phyloP scores from a whole-genome alignment of 768 basidiomycete species.

The Hygrophorus pudorinus region DNA sequence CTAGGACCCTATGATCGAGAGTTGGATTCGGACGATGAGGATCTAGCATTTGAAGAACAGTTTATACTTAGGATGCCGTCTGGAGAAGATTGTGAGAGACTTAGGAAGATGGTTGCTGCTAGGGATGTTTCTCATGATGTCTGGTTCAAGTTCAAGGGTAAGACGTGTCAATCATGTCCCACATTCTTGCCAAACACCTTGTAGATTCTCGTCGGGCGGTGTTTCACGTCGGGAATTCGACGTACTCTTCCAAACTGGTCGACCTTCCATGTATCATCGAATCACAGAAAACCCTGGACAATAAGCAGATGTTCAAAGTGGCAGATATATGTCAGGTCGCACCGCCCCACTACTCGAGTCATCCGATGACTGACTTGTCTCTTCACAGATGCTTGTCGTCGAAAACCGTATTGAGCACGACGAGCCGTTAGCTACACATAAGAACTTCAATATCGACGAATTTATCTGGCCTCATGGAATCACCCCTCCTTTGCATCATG shows the following conservation, averaged over 20 bases:
- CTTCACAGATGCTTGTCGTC: slow-evolving; percentile 79
- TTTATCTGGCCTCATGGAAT: slow-evolving; percentile 97
- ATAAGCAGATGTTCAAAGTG: slow-evolving; percentile 96
- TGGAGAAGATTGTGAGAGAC: slow-evolving; percentile 68
- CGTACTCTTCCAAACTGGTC: slow-evolving; percentile 88
- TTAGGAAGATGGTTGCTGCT: slow-evolving; percentile 73
- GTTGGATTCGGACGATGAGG: slow-evolving; percentile 91
- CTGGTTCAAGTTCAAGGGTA: slow-evolving; percentile 99
- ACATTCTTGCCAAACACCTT: slow-evolving; percentile 3
- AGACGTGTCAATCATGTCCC: slow-evolving; percentile 3
- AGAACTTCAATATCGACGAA: slow-evolving; percentile 82
- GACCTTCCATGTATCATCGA: slow-evolving; percentile 93
- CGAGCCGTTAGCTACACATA: slow-evolving; percentile 48
- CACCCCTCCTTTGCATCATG: slow-evolving; percentile 86
- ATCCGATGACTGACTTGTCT: slow-evolving; percentile 9
- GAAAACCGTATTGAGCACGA: slow-evolving; percentile 67
- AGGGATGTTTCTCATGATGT: slow-evolving; percentile 76
- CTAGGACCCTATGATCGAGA: slow-evolving; percentile 90
- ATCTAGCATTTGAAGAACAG: slow-evolving; percentile 93
- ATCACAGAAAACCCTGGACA: slow-evolving; percentile 91
- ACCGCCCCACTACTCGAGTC: slow-evolving; percentile 7
- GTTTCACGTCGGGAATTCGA: slow-evolving; percentile 74
- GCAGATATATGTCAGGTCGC: slow-evolving; percentile 94
- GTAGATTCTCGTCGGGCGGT: slow-evolving; percentile 84
- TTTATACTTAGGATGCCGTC: slow-evolving; percentile 87